Base-by-base conservation (phyloP, 1,284 basidiomycete genomes). In the Paramarasmius palmivorus region DNA sequence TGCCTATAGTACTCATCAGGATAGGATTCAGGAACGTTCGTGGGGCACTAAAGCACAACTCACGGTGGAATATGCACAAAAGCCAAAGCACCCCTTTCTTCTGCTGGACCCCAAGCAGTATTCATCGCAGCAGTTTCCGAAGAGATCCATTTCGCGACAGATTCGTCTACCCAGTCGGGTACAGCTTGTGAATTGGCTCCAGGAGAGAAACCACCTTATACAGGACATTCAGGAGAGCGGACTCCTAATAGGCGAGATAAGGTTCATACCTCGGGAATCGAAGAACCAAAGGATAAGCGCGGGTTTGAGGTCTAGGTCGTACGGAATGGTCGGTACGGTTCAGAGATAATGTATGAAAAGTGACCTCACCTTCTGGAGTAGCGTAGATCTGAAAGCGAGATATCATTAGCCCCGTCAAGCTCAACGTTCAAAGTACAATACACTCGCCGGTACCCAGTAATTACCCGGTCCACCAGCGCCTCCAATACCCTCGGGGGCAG, bases 51-150 rank as follows among this genome's bases (percentile, higher is more conserved):
- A 37, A 36, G 22, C 9, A 23, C 14, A 1, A 63, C 76, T 26
- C 57, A 82, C 81, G 79, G 81, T 42, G 86, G 86, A 53, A 88
- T 88, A 61, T 88, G 86, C 12, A 88, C 83, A 59, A 89, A 89
- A 0, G 80, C 86, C 3, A 89, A 59, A 2, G 86, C 79, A 23
- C 74, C 78, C 22, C 84, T 69, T 1, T 66, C 63, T 14, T 74
- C 71, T 0, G 76, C 65, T 2, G 78, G 73, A 9, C 86, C 84
- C 86, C 86, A 89, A 2, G 71, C 73, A 1, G 55, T 54, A 52
- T 85, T 69, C 86, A 85, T 85, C 38, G 67, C 52, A 1, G 60
- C 54, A 0, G 78, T 80, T 58, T 87, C 83, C 4, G 58, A 62
- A 57, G 71, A 60, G 34, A 89, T 82, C 86, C 86, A 88, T 2